Base-by-base conservation (phyloP, 2,329 filamentous ascomycete genomes). In the Zasmidium angulare region DNA sequence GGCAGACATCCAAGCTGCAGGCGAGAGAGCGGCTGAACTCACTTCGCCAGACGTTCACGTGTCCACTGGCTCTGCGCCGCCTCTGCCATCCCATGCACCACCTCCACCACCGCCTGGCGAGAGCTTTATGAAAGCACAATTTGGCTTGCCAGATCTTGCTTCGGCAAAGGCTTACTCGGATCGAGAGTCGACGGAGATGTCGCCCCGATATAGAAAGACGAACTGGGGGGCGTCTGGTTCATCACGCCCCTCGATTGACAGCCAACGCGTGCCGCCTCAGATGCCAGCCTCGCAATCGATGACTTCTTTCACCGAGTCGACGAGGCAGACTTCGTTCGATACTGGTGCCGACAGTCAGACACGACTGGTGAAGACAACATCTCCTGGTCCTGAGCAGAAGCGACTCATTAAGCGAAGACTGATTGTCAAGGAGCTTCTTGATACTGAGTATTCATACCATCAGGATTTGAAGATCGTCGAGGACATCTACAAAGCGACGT, bases 391-490 rank as follows among this genome's bases (percentile, higher is more conserved):
- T 12, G 73, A 89, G 64, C 84, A 84, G 61, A 88, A 89, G 61
- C 86, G 89, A n/a, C 79, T 98, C 9, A 85, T 85, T 52, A 89
- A 93, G 72, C 89, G 95, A 20, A 86, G 89, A 56, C 86, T 96
- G 72, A 86, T 96, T 50, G 89, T 98, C 69, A 93, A 93, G 71
- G 95, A 99, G 75, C 80, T 99, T 40, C 84, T 97, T 49, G 92
- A 97, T 69, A 99, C 95, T 0, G 95, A 99, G 73, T 87, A 91
- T 50, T 87, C 89, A 4, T 98, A 96, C 75, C 87, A 96, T 58
- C 86, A 91, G 64, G 95, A 99, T 73, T 93, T 99, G 91, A 96
- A 93, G 73, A 93, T 99, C 55, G 89, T 96, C 1, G 91, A 96
- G 70, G 93, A 98, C 71, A 98, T 99, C 56, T 99, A 98, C 81